phyloP scores from a whole-genome alignment of 495 filamentous ascomycete genomes.

The Lichina pygmaea region DNA sequence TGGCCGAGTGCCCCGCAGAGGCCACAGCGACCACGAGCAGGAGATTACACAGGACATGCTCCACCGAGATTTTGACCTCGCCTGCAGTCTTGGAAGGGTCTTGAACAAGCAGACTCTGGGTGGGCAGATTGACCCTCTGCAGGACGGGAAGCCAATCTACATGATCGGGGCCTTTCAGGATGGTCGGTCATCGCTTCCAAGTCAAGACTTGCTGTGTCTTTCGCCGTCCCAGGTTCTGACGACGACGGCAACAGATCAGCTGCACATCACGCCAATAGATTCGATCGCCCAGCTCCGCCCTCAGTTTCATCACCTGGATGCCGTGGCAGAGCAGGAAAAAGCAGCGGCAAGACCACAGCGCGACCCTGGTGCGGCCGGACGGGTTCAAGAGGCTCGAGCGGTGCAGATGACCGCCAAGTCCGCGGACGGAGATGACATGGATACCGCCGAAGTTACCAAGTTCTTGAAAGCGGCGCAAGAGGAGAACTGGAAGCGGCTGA shows the following conservation, averaged over 20 bases:
- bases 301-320: slow-evolving; percentile 52
- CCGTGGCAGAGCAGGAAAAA: slow-evolving; percentile 23
- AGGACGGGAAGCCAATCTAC: slow-evolving; percentile 34
- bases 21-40: slow-evolving; percentile 11
- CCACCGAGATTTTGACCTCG: slow-evolving; percentile 19
- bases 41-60: slow-evolving; percentile 14
- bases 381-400: slow-evolving; percentile 25
- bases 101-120: slow-evolving; percentile 34
- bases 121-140: slow-evolving; percentile 31
- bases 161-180: slow-evolving; percentile 44
- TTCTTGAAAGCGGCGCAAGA: slow-evolving; percentile 32
- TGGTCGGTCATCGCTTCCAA: slow-evolving; percentile 16
- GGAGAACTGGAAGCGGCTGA: slow-evolving; percentile 35
- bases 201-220: background rate
- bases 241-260: slow-evolving; percentile 20
- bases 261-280: slow-evolving; percentile 40
- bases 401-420: slow-evolving; percentile 44
- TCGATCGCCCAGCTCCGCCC: slow-evolving; percentile 48
- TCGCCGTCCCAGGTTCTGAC: background rate
- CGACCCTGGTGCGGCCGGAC: slow-evolving; percentile 15
- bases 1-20: slow-evolving; percentile 7
- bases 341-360: slow-evolving; percentile 11
- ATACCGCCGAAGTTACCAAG: slow-evolving; percentile 22
- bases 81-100: slow-evolving; percentile 21
- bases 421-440: slow-evolving; percentile 22